Evolutionary conservation across 768 basidiomycete genomes (phyloP), one percentile per base, ranked within the genome.

Genomic region (Calocybe indica): DNA sequence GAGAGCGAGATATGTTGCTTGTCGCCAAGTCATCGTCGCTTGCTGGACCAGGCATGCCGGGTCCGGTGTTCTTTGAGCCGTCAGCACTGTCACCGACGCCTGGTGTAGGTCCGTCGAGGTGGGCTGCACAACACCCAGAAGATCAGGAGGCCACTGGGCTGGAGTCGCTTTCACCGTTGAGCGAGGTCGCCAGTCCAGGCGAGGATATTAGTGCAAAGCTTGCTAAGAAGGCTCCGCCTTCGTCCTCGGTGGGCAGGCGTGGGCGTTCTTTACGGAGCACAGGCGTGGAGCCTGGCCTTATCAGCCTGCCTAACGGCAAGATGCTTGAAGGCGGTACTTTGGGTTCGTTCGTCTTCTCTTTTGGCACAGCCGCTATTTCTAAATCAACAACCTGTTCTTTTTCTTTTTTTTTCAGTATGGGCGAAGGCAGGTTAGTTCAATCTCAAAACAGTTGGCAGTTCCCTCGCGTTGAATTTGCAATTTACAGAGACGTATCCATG

Each of bases 401-500:
- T 39, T 7, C 3, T 36, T 40, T 28, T 13, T 45, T 35, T 39
- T 44, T 14, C 44, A 90, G 92, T 93, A 0, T 94, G 92, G 91
- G 90, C 86, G 0, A 92, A 92, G 73, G 69, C 78, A 47, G 71
- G 85, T 84, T 54, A 51, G 80, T 64, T 30, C 31, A 43, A 29
- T 38, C 14, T 28, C 37, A 43, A 43, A 40, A 37, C 12, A 39
- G 13, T 47, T 32, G 32, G n/a, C 46, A 42, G 33, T 13, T 7
- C 15, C 44, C 38, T 37, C 29, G 39, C 13, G 14, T 40, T 38
- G 37, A 40, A 45, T 42, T 41, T 54, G 41, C 43, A 40, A 43
- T 15, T 48, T n/a, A 42, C 49, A 90, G 89, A 70, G 33, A 76
- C 82, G 0, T 93, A 73, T 56, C 92, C 92, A 1, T 94, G 83